These are phyloP conservation scores for Cordyceps pruinosa DNA, from an alignment of 2,329 filamentous ascomycete genomes.

Conservation along the genomic window DNA sequence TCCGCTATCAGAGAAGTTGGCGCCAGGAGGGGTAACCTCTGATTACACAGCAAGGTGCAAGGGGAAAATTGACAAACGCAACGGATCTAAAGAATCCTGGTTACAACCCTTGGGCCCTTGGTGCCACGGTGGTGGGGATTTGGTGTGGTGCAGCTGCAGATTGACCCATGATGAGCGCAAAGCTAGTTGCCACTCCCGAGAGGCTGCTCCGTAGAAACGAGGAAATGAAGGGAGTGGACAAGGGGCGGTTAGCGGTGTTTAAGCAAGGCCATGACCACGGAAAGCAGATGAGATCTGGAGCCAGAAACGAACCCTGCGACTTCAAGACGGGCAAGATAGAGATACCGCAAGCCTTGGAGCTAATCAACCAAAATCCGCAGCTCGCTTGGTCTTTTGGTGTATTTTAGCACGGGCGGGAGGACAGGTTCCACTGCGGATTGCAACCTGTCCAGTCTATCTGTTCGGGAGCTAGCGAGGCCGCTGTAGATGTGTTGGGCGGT, in stretches of 20 bases:
- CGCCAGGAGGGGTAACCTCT: too few relatives aligned
- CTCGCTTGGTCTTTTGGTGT: background rate
- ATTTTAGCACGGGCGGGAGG: background rate
- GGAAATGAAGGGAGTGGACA: background rate
- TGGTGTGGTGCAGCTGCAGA: background rate
- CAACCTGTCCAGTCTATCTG: background rate
- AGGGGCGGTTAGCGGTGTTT: too few relatives aligned
- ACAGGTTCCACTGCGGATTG: conserved; percentile 3
- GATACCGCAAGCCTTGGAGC: too few relatives aligned
- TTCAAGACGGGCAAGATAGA: too few relatives aligned
- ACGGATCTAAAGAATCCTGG: background rate
- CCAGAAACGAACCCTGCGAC: background rate
- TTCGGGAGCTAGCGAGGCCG: background rate
- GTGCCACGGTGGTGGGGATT: background rate
- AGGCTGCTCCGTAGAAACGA: background rate
- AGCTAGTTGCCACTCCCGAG: conserved; percentile 4
- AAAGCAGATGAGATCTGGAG: too few relatives aligned
- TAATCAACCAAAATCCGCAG: too few relatives aligned
- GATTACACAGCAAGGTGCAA: too few relatives aligned
- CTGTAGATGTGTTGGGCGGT: background rate
- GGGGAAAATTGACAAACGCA: too few relatives aligned
- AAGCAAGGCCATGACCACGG: too few relatives aligned
- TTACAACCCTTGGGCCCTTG: background rate
- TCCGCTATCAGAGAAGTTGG: background rate
- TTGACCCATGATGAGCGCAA: background rate